Evolutionary conservation across 78 protist genomes (phyloP).

Genomic region (Protostelium mycophagum): DNA sequence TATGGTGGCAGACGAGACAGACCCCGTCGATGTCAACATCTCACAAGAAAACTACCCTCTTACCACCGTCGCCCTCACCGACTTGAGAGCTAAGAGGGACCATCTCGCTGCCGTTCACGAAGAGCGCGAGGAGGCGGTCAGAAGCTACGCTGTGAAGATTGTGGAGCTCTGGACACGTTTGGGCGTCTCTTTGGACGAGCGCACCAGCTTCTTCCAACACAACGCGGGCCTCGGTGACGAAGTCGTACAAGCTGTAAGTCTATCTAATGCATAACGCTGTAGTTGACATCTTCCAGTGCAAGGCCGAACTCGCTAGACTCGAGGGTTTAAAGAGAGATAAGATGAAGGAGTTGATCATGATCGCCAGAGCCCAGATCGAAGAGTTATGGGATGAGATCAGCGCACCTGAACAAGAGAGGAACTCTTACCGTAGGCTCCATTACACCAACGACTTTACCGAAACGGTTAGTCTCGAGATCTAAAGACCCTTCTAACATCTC

Average conservation of each 20-base stretch:
- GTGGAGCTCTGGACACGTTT: neutral
- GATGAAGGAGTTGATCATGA: neutral
- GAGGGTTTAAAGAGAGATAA: neutral
- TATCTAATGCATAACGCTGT: no score
- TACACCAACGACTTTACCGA: neutral
- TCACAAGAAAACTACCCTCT: neutral
- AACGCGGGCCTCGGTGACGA: neutral
- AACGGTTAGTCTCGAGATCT: no score
- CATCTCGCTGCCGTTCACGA: neutral
- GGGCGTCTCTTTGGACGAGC: neutral
- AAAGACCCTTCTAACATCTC: no score
- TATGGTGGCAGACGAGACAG: neutral
- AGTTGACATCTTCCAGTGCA: neutral
- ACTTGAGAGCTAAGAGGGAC: neutral
- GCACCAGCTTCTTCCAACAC: neutral
- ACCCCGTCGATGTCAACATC: neutral
- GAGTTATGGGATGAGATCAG: neutral
- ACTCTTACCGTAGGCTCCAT: neutral
- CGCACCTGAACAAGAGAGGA: neutral
- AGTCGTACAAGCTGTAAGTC: neutral
- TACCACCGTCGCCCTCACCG: neutral
- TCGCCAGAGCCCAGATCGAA: neutral
- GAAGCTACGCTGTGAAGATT: constrained; percentile 1
- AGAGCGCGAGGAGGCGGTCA: constrained; percentile 8
- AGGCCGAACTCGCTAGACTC: neutral